Conservation (phyloP, 2,329 filamentous ascomycete genomes). For the Scortechinia acanthostroma region DNA sequence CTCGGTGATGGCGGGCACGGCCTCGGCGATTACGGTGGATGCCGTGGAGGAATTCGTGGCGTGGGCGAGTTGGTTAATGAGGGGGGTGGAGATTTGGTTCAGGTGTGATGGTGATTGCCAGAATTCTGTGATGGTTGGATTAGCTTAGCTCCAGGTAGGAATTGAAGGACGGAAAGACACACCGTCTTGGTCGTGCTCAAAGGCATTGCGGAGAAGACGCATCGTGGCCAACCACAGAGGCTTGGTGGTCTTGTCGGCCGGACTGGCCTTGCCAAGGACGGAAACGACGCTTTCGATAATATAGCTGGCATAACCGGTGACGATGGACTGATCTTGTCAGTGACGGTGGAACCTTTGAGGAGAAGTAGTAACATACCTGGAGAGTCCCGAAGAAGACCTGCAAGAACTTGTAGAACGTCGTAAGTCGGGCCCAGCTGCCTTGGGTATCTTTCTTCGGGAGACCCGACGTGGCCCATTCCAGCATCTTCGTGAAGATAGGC, state of each 20-base stretch:
- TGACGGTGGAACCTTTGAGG: constrained; percentile 75
- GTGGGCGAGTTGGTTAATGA: constrained; percentile 60
- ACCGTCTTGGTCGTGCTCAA: constrained; percentile 80
- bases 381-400: constrained; percentile 26
- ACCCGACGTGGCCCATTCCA: constrained; percentile 68
- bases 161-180: background rate
- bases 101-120: constrained; percentile 93
- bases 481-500: constrained; percentile 78
- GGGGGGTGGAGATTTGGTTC: constrained; percentile 57
- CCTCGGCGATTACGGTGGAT: constrained; percentile 35
- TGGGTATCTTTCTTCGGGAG: constrained; percentile 43
- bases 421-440: background rate
- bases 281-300: constrained; percentile 69
- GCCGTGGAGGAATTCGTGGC: constrained; percentile 19
- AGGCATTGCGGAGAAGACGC: constrained; percentile 65
- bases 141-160: background rate
- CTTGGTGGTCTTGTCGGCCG: constrained; percentile 37
- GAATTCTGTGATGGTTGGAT: constrained; percentile 44
- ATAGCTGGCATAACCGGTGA: constrained; percentile 85
- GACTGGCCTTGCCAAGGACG: constrained; percentile 41
- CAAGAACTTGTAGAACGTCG: constrained; percentile 3
- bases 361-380: constrained; percentile 67
- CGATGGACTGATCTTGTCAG: constrained; percentile 81
- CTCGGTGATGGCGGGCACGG: constrained; percentile 72
- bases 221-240: constrained; percentile 66